Percentiles rank a stretch among this genome's conserved stretches.
Conservation (phyloP, 129 eudicot species). For the Erigeron canadensis region DNA sequence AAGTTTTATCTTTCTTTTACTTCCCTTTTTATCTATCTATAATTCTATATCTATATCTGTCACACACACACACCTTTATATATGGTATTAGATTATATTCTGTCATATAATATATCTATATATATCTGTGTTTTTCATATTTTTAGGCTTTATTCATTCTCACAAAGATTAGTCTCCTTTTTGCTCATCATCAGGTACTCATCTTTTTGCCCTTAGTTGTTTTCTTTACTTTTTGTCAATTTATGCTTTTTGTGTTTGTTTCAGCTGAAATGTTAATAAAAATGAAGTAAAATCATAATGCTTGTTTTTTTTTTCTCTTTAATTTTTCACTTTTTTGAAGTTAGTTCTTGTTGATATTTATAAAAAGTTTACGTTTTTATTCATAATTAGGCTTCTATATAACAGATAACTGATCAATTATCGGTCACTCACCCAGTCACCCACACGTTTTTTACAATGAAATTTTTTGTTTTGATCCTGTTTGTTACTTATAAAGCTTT, state of each 20-base stretch:
- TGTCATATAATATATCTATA: not conserved
- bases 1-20: slow-evolving; percentile 49
- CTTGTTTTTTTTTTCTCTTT: not conserved
- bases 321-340: not conserved
- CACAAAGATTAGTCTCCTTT: slow-evolving; percentile 25
- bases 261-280: not conserved
- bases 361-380: too few relatives aligned
- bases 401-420: too few relatives aligned
- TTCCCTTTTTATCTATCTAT: slow-evolving; percentile 15
- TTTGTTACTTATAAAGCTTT: not conserved
- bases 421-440: too few relatives aligned
- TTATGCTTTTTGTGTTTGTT: slow-evolving; percentile 12
- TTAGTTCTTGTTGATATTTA: not conserved
- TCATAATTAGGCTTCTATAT: too few relatives aligned
- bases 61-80: too few relatives aligned
- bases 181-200: slow-evolving; percentile 30
- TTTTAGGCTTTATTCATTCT: slow-evolving; percentile 16
- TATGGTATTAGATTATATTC: too few relatives aligned
- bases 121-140: slow-evolving; percentile 16
- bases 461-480: not conserved
- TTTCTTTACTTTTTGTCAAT: slow-evolving; percentile 13
- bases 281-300: not conserved
- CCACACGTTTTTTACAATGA: too few relatives aligned
- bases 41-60: not conserved
- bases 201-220: slow-evolving; percentile 10